phyloP scores from a whole-genome alignment of 805 yeast genomes.

The Metahyphopichia silvanorum region DNA sequence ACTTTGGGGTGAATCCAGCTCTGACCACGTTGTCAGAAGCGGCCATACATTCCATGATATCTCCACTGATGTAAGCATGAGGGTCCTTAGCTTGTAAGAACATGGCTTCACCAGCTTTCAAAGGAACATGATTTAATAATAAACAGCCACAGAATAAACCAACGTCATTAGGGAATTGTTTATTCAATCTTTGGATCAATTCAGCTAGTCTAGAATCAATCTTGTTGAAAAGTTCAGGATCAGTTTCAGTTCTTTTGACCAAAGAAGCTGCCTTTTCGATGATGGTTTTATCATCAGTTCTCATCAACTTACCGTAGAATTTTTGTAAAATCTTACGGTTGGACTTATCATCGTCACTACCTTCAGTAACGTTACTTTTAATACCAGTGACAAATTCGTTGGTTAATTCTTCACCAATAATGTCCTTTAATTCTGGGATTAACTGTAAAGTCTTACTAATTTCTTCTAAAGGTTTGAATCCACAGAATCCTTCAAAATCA shows the following conservation, averaged over 20 bases:
- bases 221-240: slow-evolving; percentile 56
- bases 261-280: slow-evolving; percentile 56
- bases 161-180: slow-evolving; percentile 89
- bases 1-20: slow-evolving; percentile 99
- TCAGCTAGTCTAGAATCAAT: slow-evolving; percentile 56
- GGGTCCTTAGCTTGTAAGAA: slow-evolving; percentile 96
- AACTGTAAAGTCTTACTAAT: slow-evolving; percentile 63
- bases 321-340: slow-evolving; percentile 69
- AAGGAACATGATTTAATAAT: slow-evolving; percentile 80
- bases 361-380: slow-evolving; percentile 41
- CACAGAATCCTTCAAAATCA: slow-evolving; percentile 96
- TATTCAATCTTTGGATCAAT: slow-evolving; percentile 71
- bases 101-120: slow-evolving; percentile 92
- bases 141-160: slow-evolving; percentile 96
- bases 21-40: slow-evolving; percentile 98
- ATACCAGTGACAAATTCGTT: slow-evolving; percentile 51
- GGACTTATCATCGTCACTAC: slow-evolving; percentile 48
- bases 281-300: slow-evolving; percentile 61
- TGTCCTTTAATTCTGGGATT: slow-evolving; percentile 71
- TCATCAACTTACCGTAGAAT: slow-evolving; percentile 84
- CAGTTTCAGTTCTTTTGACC: slow-evolving; percentile 57
- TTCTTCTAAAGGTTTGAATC: slow-evolving; percentile 86
- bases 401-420: slow-evolving; percentile 66
- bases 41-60: slow-evolving; percentile 99
- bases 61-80: slow-evolving; percentile 96